phyloP scores from a whole-genome alignment of 148 eudicot genomes.

The Talinum fruticosum region DNA sequence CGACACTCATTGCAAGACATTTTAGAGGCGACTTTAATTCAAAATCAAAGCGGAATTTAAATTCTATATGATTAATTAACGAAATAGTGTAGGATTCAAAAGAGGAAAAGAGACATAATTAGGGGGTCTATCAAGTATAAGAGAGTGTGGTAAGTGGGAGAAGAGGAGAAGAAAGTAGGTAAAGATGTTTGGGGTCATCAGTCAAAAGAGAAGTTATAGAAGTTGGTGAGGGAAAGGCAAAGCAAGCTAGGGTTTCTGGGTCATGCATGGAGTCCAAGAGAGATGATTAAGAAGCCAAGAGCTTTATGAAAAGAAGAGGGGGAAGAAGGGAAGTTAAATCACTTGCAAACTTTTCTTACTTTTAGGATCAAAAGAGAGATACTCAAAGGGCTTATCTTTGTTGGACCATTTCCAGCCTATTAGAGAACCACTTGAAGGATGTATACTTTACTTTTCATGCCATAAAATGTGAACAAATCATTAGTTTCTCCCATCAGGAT shows the following conservation, averaged over 20 bases:
- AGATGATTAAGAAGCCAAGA: constrained; percentile 24
- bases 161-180: neutral
- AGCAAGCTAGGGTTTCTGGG: neutral
- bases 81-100: neutral
- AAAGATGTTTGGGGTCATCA: constrained; percentile 5
- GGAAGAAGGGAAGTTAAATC: constrained; percentile 15
- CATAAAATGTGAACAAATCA: constrained; percentile 32
- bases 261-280: constrained; percentile 19
- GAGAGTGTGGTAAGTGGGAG: neutral
- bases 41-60: too few species aligned
- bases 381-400: constrained; percentile 37
- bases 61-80: neutral
- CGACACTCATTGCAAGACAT: neutral
- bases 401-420: constrained; percentile 36
- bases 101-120: neutral
- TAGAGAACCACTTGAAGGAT: constrained; percentile 7
- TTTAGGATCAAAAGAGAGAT: constrained; percentile 38
- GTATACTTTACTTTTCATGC: constrained; percentile 33
- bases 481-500: constrained; percentile 24
- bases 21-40: too few species aligned
- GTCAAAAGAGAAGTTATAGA: constrained; percentile 40
- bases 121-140: neutral
- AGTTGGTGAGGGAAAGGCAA: constrained; percentile 24
- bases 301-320: constrained; percentile 38
- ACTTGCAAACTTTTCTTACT: constrained; percentile 28